Evolutionary conservation across 2,329 filamentous ascomycete genomes (phyloP).

Genomic region (Colletotrichum lentis): DNA sequence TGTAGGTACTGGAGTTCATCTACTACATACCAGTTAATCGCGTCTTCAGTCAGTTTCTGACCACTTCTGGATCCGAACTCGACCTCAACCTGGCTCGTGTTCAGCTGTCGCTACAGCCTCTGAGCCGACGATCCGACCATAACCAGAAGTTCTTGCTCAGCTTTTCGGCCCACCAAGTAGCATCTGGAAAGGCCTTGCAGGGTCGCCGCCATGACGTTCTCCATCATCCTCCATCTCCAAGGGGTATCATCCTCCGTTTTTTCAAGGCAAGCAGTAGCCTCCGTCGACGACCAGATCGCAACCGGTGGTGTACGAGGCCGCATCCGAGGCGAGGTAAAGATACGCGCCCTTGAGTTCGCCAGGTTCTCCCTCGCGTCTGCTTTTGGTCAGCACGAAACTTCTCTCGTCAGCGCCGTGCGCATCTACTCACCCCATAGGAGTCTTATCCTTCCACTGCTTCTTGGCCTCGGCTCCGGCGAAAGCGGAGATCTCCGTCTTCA

Average conservation of each 20-base stretch:
- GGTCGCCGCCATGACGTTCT: neutral
- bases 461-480: constrained; percentile 73
- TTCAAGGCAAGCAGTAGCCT: constrained; percentile 68
- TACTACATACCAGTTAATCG: neutral
- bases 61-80: neutral
- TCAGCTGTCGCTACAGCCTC: neutral
- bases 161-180: neutral
- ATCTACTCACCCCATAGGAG: constrained; percentile 71
- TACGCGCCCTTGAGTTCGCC: constrained; percentile 85
- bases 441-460: constrained; percentile 79
- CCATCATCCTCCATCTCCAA: constrained; percentile 8
- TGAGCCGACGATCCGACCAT: neutral
- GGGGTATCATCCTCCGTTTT: neutral
- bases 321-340: constrained; percentile 82
- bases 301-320: constrained; percentile 82
- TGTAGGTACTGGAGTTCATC: neutral
- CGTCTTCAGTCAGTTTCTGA: neutral
- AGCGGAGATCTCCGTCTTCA: constrained; percentile 74
- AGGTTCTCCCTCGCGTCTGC: constrained; percentile 72
- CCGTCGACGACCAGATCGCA: constrained; percentile 79
- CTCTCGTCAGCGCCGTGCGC: neutral
- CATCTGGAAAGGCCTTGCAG: neutral
- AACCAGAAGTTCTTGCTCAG: constrained; percentile 5
- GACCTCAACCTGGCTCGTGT: neutral
- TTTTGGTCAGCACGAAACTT: constrained; percentile 31